A percentile compares a stretch with the other conserved stretches of the same genome.
Conservation (phyloP, 441 rosid species). For the Omphalea diandra region DNA sequence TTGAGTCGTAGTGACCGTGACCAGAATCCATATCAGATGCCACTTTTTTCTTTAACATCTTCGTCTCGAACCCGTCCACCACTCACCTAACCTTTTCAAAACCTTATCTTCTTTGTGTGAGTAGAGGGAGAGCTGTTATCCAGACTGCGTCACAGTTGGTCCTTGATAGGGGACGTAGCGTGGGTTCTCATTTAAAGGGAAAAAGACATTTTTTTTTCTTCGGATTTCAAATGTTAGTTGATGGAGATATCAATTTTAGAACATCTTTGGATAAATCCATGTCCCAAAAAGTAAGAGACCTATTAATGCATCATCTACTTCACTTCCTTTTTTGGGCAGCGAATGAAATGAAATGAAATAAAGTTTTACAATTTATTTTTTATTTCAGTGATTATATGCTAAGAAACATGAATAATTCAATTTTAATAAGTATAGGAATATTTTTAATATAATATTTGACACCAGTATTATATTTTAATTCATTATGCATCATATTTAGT, state of each 20-base stretch:
- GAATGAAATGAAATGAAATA: too few relatives aligned
- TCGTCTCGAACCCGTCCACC: not conserved
- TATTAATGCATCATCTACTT: not conserved
- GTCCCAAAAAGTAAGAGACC: not conserved
- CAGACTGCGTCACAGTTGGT: not conserved
- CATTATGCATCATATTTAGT: too few relatives aligned
- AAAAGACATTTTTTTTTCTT: not conserved
- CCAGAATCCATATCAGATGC: not conserved
- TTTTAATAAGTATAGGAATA: too few relatives aligned
- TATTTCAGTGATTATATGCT: too few relatives aligned
- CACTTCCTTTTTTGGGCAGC: not conserved
- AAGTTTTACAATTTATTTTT: too few relatives aligned
- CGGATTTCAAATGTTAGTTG: not conserved
- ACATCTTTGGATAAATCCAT: not conserved
- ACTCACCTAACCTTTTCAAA: conserved; percentile 21
- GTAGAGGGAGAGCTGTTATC: not conserved
- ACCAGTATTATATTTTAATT: too few relatives aligned
- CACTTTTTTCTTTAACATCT: not conserved
- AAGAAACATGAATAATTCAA: too few relatives aligned
- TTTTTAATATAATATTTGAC: too few relatives aligned
- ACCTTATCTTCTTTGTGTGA: conserved; percentile 26
- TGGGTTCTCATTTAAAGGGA: not conserved
- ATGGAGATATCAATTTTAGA: not conserved
- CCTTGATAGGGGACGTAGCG: not conserved
- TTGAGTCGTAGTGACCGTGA: conserved; percentile 6